Evolutionary conservation across 306 rosid species (phyloP).

Genomic region (Mimosa pudica): DNA sequence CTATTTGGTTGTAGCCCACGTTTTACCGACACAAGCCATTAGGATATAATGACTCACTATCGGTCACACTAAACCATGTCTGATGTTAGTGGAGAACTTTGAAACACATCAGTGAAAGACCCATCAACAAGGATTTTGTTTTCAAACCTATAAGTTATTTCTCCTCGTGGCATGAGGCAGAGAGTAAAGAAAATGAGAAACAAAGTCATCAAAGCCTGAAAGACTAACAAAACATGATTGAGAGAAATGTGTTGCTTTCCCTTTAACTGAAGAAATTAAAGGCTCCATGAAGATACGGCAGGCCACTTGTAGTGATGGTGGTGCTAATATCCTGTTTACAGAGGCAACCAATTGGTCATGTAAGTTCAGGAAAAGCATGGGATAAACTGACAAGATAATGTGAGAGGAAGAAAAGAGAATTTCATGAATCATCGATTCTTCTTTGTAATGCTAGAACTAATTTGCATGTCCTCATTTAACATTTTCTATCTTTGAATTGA

Average conservation of each 20-base stretch:
- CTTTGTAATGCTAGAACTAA: neutral
- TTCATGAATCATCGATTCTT: neutral
- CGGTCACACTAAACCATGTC: neutral
- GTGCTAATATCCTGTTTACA: neutral
- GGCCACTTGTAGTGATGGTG: neutral
- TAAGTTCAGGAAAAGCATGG: neutral
- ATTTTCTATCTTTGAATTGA: neutral
- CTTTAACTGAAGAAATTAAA: neutral
- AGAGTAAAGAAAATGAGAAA: no score
- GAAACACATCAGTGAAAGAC: neutral
- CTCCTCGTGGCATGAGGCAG: no score
- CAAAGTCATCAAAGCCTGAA: no score
- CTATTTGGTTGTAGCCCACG: no score
- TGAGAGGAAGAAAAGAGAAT: neutral
- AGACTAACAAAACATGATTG: neutral
- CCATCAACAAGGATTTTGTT: neutral
- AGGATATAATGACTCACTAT: neutral
- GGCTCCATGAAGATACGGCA: neutral
- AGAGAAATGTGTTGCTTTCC: neutral
- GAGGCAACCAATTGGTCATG: conserved; percentile 5
- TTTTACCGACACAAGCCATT: neutral
- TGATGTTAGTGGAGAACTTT: neutral
- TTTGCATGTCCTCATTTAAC: neutral
- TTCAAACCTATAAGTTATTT: neutral
- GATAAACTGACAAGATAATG: neutral